Evolutionary conservation across 768 basidiomycete species (phyloP), one percentile per base, ranked within the genome.

Genomic region (Tephrocybe sp.): DNA sequence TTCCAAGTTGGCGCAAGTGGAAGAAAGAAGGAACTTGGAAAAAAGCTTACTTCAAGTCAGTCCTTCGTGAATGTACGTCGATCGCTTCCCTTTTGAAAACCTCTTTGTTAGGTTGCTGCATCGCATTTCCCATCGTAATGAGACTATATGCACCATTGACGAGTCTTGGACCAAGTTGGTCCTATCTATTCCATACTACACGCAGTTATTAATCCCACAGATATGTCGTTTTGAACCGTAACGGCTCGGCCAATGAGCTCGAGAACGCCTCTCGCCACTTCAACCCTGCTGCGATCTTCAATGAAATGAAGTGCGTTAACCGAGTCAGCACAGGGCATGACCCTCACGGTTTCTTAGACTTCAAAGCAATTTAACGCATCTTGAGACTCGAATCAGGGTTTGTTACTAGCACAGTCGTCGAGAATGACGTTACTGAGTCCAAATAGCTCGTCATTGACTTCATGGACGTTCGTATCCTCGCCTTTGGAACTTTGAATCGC

Each of bases 151-250:
- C 62, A 90, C 89, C 18, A 66, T 80, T 6, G 86, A 90, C 58
- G 91, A 93, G 68, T 73, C 88, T 18, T 93, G 90, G 89, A 91
- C 89, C 43, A 89, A 83, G 86, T 90, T 64, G 58, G 72, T 65
- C 4, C 18, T 32, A 45, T 28, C 49, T 60, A 38, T 53, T 61
- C 55, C 17, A 52, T 41, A 15, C 11, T 32, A 24, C 23, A 38
- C 15, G 26, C 40, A 37, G 17, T 18, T 25, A 24, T 55, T 57
- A 50, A 58, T 50, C 53, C 41, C 25, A 44, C 57, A 54, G 88
- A 63, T 91, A 89, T 57, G 75, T 92, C 52, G 78, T 86, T 20
- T 64, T 93, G 51, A 89, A 88, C 60, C 84, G 87, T 44, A 88
- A 84, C 58, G 88, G 87, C 28, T 76, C 85, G 25, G 86, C 84